phyloP scores from a whole-genome alignment of 129 eudicot species.

The Centella asiatica region DNA sequence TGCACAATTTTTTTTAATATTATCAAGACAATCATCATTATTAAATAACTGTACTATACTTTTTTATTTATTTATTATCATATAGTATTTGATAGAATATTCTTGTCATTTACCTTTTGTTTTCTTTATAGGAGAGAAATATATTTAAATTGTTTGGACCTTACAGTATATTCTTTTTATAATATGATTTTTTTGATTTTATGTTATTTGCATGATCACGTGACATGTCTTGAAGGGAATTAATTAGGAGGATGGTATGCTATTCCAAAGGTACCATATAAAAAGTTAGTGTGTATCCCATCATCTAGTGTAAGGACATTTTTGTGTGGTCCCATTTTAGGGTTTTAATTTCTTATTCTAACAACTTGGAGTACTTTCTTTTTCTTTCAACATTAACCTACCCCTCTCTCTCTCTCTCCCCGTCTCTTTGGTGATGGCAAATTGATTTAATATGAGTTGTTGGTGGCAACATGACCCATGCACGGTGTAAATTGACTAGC shows the following conservation, averaged over 20 bases:
- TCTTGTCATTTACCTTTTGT: no score
- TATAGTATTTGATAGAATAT: no score
- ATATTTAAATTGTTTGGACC: no score
- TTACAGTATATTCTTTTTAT: no score
- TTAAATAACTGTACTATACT: no score
- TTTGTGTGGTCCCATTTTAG: neutral
- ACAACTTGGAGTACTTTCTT: neutral
- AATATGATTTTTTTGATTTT: no score
- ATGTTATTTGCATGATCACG: neutral
- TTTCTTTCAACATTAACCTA: no score
- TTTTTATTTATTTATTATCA: no score
- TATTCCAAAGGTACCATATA: neutral
- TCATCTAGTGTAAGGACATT: neutral
- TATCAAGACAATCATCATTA: no score
- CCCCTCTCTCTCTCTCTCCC: neutral
- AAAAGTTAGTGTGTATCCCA: neutral
- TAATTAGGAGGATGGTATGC: neutral
- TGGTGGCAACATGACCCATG: neutral
- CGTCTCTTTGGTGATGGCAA: neutral
- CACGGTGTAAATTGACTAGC: neutral
- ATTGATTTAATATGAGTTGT: neutral
- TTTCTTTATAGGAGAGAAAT: no score
- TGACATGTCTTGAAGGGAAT: constrained; percentile 1
- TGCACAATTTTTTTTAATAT: no score
- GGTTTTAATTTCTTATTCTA: neutral